Conservation (phyloP, 768 basidiomycete genomes). For the Russula abietina region DNA sequence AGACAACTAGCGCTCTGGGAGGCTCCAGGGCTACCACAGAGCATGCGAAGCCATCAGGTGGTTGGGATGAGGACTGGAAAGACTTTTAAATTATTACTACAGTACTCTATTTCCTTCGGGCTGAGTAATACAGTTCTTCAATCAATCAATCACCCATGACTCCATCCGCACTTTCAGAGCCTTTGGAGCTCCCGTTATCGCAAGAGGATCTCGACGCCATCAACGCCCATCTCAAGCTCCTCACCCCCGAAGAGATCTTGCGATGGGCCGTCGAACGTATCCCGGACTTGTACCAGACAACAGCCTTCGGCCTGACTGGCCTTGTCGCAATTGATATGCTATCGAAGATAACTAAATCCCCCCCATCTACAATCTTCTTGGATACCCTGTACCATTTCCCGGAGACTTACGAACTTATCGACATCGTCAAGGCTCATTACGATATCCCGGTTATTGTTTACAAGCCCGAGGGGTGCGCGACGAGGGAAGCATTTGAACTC, state of each 20-base stretch:
- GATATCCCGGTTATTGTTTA: constrained; percentile 67
- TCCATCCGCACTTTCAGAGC: constrained; percentile 34
- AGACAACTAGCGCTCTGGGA: neutral
- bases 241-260: constrained; percentile 80
- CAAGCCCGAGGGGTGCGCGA: constrained; percentile 66
- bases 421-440: constrained; percentile 74
- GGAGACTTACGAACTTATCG: constrained; percentile 86
- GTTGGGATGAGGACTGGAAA: constrained; percentile 45
- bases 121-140: neutral
- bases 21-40: constrained; percentile 3
- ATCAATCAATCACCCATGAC: neutral
- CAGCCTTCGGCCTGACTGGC: constrained; percentile 94
- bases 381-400: constrained; percentile 96
- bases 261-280: constrained; percentile 77
- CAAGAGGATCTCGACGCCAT: constrained; percentile 53
- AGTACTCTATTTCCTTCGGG: neutral
- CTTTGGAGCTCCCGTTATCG: constrained; percentile 53
- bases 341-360: constrained; percentile 60
- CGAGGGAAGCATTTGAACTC: constrained; percentile 66
- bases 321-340: constrained; percentile 94
- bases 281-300: constrained; percentile 84
- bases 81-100: constrained; percentile 35
- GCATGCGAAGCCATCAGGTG: constrained; percentile 34
- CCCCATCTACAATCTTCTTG: constrained; percentile 88
- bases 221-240: constrained; percentile 65